Base-by-base conservation (phyloP, 169 alveolate species). In the Plasmodium yoelii region DNA sequence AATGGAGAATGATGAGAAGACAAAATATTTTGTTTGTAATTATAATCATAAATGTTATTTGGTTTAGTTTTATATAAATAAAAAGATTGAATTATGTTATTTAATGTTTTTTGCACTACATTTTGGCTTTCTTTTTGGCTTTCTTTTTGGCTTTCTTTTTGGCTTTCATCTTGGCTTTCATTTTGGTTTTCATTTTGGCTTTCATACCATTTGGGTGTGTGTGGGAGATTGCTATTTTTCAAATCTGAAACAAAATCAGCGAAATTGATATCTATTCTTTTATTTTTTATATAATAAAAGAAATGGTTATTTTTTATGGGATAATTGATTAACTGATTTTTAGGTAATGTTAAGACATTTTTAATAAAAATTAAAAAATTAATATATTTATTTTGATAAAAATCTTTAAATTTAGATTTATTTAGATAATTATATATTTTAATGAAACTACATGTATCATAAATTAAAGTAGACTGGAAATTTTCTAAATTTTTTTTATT, bases 381-480 rank as follows among this genome's bases (percentile, higher is more conserved):
- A 15, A 82, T 57, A 44, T 82, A 82, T 82, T 67, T 82, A 56
- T 82, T 67, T 53, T 59, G 15, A 56, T 53, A 82, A 9, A 82
- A 53, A 67, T 82, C 90, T 49, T 65, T 65, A 70, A 70, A 82
- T 8, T 82, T 65, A 1, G 8, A 28, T 67, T 82, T 24, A 2
- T n/a, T 39, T 34, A 82, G 26, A 44, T 82, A 53, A 59, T 82
- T 82, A 60, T 82, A 82, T 82, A 82, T 67, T 67, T 82, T 67
- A 49, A 82, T 82, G 22, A 82, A 82, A 46, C 90, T 67, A 49
- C 90, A 82, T 10, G 90, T 82, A 70, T 82, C 90, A 64, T 65
- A 82, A 67, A 82, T 82, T 44, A 82, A 15, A n/a, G 60, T 56
- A 6, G 90, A 82, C 46, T 82, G 90, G 60, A 82, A 82, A 22